Base-by-base conservation (phyloP, 768 basidiomycete species). In the Collybiopsis confluens region DNA sequence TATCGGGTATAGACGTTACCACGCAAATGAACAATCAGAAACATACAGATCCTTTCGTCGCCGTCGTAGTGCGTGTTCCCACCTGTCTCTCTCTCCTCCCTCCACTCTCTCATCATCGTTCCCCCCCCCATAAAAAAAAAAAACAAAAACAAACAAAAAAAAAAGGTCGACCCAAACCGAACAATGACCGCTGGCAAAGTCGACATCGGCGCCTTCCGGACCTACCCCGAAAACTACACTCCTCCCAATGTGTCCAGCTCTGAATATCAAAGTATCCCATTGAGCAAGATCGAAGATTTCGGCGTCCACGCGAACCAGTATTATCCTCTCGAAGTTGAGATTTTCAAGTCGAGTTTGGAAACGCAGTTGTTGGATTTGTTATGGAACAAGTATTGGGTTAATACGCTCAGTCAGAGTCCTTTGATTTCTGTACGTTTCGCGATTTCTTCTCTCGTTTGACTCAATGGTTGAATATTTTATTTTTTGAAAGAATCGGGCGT, bases 361-460 rank as follows among this genome's bases (percentile, higher is more conserved):
- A 86, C 84, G 27, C 85, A 94, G 62, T 73, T 99, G 2, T 77
- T 99, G 40, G 90, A 90, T 20, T 72, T 95, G 64, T 70, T 99
- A 51, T 98, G 96, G 96, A 98, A 99, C 72, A 98, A 98, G 70
- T 99, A 99, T 62, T 99, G 97, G 97, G 92, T 97, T 23, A 94
- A 94, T 62, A 99, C 97, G 2, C 76, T 99, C 36, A 92, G 90
- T 61, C 91, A 92, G 64, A 96, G 92, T 64, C 88, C 94, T 4
- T 68, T 98, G 45, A 88, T 98, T 47, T 93, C 93, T 20, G 96
- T 98, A 54, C 27, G 85, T 67, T 33, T 37, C 30, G 30, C 30
- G 30, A 5, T 33, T 33, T 13, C 30, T 33, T 6, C 30, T 33
- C 6, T 6, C 30, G 30, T 33, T n/a, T n/a, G n/a, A n/a, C n/a